Evolutionary conservation across 1,284 basidiomycete species (phyloP), one percentile per base, ranked within the genome.

Genomic region (Bondarzewia mesenterica): DNA sequence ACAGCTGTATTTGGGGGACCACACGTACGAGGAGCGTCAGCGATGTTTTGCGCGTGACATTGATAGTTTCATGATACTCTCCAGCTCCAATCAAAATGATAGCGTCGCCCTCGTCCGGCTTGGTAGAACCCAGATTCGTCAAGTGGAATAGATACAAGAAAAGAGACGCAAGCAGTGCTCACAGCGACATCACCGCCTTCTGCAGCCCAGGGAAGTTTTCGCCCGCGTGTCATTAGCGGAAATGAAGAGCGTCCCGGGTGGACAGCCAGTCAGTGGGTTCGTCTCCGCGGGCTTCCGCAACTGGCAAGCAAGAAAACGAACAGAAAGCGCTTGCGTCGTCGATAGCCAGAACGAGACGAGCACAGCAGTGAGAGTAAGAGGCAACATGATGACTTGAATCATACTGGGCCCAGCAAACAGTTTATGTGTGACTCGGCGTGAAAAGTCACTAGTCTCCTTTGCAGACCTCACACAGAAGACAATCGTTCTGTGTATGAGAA

Each of bases 51-150:
- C 78, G 66, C 1, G 78, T 75, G 15, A 85, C 64, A 44, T 79
- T 82, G 3, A 85, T 59, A 0, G 68, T 73, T 59, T 84, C 82
- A 40, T 73, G 72, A 54, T 85, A 85, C 45, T 75, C 66, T n/a
- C 82, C 83, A 46, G 67, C 66, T 2, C 71, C 80, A 37, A 85
- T 68, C n/a, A 85, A 70, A 38, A 85, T 79, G 10, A 63, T 64
- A 0, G 69, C 72, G 6, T 54, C 35, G 5, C 67, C 69, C 16
- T 61, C 56, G 23, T 66, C 53, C 0, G 72, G 68, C 21, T 76
- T 80, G 5, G 15, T 7, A 18, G 12, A 7, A 25, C 15, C 7
- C 21, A 21, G 8, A n/a, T 20, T 18, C 21, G 16, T 16, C 38
- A 27, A 27, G 21, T 42, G 22, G 4, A 27, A 8, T 12, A n/a